These are phyloP conservation scores for Spathaspora arborariae DNA, from an alignment of 805 yeast genomes.

Conservation along the genomic window DNA sequence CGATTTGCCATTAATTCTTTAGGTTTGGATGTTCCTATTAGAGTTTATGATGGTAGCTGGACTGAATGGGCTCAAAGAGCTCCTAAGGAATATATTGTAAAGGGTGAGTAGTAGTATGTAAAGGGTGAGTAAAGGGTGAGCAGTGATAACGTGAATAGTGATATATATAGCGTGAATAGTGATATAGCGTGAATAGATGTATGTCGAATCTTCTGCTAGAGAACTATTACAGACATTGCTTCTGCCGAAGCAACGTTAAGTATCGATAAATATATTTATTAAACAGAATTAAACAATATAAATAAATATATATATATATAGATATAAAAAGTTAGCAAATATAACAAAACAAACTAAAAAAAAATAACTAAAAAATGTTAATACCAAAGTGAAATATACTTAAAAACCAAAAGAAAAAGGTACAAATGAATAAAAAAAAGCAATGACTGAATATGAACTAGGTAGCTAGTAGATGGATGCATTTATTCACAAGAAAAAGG, in stretches of 20 bases:
- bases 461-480: neutral
- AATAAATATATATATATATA: neutral
- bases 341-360: neutral
- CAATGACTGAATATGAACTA: neutral
- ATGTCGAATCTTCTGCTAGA: too few relatives aligned
- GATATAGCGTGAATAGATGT: too few relatives aligned
- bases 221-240: too few relatives aligned
- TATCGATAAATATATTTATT: neutral
- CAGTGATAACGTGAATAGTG: too few relatives aligned
- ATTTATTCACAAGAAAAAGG: neutral
- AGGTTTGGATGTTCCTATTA: conserved; percentile 32
- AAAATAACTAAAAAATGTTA: neutral
- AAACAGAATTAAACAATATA: neutral
- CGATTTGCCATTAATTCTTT: conserved; percentile 57
- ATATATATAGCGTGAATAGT: too few relatives aligned
- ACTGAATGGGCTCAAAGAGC: conserved; percentile 82
- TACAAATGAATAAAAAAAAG: neutral
- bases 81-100: conserved; percentile 49
- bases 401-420: neutral
- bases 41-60: conserved; percentile 79
- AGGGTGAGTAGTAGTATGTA: conserved; percentile 16
- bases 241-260: too few relatives aligned
- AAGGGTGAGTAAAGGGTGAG: too few relatives aligned
- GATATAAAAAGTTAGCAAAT: neutral
- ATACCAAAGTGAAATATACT: neutral